These are phyloP conservation scores for Penicillium sclerotiorum DNA, from an alignment of 2,329 filamentous ascomycete species.

Conservation along the genomic window DNA sequence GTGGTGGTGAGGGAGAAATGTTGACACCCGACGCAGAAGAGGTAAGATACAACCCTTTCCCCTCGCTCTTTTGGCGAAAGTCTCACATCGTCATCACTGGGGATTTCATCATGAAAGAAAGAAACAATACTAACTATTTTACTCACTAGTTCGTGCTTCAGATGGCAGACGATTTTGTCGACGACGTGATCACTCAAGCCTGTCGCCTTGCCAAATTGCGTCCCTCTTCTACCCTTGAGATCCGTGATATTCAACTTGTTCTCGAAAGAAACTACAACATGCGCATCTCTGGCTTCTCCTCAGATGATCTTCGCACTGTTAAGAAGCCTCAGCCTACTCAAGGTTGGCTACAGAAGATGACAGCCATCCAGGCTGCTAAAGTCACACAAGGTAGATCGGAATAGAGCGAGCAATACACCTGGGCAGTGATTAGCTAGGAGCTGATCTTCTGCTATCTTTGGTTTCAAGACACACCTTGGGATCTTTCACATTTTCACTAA, in stretches of 20 bases:
- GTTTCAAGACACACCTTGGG: too few relatives aligned
- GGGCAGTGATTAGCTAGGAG: too few relatives aligned
- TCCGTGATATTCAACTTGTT: constrained; percentile 80
- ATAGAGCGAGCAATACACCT: constrained; percentile 23
- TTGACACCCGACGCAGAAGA: constrained; percentile 94
- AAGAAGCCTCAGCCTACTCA: constrained; percentile 87
- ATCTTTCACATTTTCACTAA: too few relatives aligned
- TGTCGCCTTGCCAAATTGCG: constrained; percentile 93
- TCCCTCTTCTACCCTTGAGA: constrained; percentile 85
- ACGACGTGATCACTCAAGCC: constrained; percentile 82
- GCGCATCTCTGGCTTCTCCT: constrained; percentile 88
- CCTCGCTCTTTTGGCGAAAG: background rate
- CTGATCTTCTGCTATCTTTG: too few relatives aligned
- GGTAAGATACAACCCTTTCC: constrained; percentile 65
- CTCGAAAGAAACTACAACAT: constrained; percentile 87
- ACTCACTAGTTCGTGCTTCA: constrained; percentile 72
- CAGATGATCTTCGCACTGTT: constrained; percentile 91
- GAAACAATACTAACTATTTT: background rate
- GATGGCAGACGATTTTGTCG: constrained; percentile 92
- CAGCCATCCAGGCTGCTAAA: constrained; percentile 92
- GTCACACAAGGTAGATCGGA: constrained; percentile 54
- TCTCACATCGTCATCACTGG: too few relatives aligned
- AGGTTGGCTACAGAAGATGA: constrained; percentile 96
- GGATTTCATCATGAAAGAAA: too few relatives aligned
- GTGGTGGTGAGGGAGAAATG: constrained; percentile 73